Base-by-base conservation (phyloP, 139 green algal species). In the Spirogloea muscicola region DNA sequence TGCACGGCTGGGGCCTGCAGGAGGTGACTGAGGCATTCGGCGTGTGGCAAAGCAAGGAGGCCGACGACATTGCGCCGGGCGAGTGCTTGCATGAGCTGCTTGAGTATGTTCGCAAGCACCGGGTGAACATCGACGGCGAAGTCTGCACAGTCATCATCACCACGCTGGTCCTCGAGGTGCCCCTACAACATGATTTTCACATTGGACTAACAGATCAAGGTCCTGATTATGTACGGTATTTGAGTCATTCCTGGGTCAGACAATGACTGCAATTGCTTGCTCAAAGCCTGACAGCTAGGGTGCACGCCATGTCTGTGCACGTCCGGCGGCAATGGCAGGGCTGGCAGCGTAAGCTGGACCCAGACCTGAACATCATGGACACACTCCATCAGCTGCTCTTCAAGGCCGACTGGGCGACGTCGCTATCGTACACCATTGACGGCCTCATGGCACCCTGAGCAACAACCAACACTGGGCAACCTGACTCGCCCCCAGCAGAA, bases 81-180 rank as follows among this genome's bases (percentile, higher is more conserved):
- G 75, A 82, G 41, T 82, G 75, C 75, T 80, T 82, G 58, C 36
- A 62, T 25, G 75, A 77, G 29, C 61, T 82, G 40, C 51, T 82
- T 27, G 75, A 82, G n/a, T 25, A 72, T 55, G 51, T 82, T 37
- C 67, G 76, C 3, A 42, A 57, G 18, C 58, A 83, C 49, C 69
- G 69, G 21, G 76, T 83, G 16, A 73, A 83, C 55, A 80, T 83
- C 31, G 76, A 83, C 10, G 76, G 76, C 9, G 25, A 74, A 31
- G 74, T 83, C 25, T 83, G 76, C 55, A 76, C 76, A 16, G 76
- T 83, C 21, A 74, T 83, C 18, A 76, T 83, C 52, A 83, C 76
- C 58, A 83, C 76, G 40, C 69, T 83, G 2, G 68, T 82, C 42
- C 75, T 82, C 6, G 75, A 82, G 72, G 72, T n/a, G n/a, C n/a